Conservation (phyloP, 2,329 filamentous ascomycete species). For the Fusarium ambrosium region DNA sequence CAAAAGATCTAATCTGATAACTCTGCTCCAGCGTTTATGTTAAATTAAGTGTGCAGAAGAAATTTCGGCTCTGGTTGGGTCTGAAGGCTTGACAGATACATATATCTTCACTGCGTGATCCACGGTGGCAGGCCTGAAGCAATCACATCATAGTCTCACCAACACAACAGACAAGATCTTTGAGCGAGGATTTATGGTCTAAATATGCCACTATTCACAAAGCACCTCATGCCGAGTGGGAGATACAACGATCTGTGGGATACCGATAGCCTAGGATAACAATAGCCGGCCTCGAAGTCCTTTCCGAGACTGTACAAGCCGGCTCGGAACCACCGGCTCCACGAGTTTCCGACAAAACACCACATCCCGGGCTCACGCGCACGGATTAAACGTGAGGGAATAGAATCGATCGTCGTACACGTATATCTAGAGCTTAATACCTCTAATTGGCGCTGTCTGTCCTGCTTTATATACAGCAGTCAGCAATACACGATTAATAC, state of each 20-base stretch:
- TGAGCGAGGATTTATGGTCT: neutral
- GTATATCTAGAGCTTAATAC: neutral
- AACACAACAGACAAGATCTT: fast-evolving
- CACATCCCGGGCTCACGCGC: neutral
- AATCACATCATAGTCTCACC: neutral
- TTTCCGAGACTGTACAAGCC: neutral
- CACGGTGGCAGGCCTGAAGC: neutral
- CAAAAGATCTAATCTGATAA: neutral
- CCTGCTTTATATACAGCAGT: neutral
- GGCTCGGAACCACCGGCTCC: conserved; percentile 1
- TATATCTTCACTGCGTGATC: neutral
- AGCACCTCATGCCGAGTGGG: neutral
- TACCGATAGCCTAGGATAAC: neutral
- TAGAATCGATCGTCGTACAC: neutral
- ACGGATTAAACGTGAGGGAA: neutral
- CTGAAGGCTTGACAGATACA: neutral
- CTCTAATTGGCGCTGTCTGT: neutral
- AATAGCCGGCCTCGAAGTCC: neutral
- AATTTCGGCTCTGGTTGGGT: neutral
- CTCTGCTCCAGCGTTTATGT: neutral
- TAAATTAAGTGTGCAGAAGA: neutral
- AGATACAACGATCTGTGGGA: neutral
- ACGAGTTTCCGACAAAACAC: neutral
- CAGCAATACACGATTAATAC: neutral
- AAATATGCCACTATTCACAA: neutral